Evolutionary conservation across 345 rosid genomes (phyloP), one percentile per base, ranked within the genome.

Genomic region (Corchorus olitorius): DNA sequence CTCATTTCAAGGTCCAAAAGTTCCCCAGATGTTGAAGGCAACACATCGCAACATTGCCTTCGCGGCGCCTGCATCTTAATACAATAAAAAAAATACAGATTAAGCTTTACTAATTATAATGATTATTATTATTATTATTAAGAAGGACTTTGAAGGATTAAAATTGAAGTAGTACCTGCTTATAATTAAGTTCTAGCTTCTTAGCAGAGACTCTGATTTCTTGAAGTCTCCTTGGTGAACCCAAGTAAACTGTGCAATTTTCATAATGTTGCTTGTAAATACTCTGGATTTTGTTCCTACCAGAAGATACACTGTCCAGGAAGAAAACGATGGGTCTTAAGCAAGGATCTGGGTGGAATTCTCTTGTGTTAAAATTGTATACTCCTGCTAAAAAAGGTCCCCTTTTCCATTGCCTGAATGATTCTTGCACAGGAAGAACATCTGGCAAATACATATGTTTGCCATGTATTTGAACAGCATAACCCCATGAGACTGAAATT

Each of bases 401-500:
- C 1, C 69, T 78, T 67, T 77, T 86, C 98, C 95, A 93, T 43
- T 83, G 92, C 80, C 43, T 76, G 86, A 96, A 96, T 5, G 99
- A 88, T 66, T 84, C 78, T 76, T 88, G 94, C 56, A 82, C 84
- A 5, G 82, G 83, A 14, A 90, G 83, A 55, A 82, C 78, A 64
- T 93, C 97, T 0, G 86, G 83, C 48, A 87, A 65, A 62, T 65
- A 55, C 34, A 84, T 39, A 58, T 90, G 90, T 35, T 76, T 77
- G 0, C 82, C 74, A 35, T 87, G 83, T 4, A 95, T 91, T 85
- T 91, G 93, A 73, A 95, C 87, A 0, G 92, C 87, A 64, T 91
- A 93, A 0, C 98, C 99, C 97, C 99, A 91, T 8, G 97, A 88
- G 19, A 93, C 83, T 0, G 94, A 91, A 41, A 96, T 83, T 4